Base-by-base conservation (phyloP, 176 grass and related monocot species). In the Triticum aestivum region DNA sequence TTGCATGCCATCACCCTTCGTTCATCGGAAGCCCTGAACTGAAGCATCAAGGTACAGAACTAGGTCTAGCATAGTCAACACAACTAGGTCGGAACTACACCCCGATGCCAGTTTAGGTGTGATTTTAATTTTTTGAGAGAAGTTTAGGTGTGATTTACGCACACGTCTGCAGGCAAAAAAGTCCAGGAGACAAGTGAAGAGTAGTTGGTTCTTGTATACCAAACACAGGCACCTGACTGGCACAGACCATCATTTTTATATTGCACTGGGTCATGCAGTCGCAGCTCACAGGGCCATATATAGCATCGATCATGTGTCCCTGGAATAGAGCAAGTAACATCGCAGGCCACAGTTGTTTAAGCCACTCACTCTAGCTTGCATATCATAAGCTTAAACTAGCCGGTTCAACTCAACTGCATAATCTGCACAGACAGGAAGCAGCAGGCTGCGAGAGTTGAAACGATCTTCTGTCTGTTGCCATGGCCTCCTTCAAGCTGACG, bases 131-230 rank as follows among this genome's bases (percentile, higher is more conserved):
- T 49, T 49, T 13, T 1, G 0, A 15, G 47, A 51, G 47, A 51
- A 51, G 47, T 51, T 97, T 98, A 98, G 93, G 91, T 98, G 79
- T 84, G 91, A 98, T 95, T 93, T 77, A 11, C 56, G 84, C 42
- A 70, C 37, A 42, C 72, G 13, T 69, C 30, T 29, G 35, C 29
- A 64, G 78, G 76, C 5, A 86, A 66, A 82, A 73, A 86, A 90
- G 89, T 92, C 87, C 61, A 66, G 3, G 85, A 54, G 77, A 91
- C 92, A 77, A 94, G 94, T 92, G 84, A 85, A 82, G 79, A 84
- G 89, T 98, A 77, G 95, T 83, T 98, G 91, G 86, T 79, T 93
- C 85, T 93, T 85, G 91, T 86, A 86, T 74, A 91, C 84, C 92
- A 81, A 94, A 82, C 84, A 72, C 75, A 6, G 66, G 80, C 62